A percentile compares a stretch with the other conserved stretches of the same genome.
Conservation (phyloP, 768 basidiomycete species). For the Coprinopsis sp. region DNA sequence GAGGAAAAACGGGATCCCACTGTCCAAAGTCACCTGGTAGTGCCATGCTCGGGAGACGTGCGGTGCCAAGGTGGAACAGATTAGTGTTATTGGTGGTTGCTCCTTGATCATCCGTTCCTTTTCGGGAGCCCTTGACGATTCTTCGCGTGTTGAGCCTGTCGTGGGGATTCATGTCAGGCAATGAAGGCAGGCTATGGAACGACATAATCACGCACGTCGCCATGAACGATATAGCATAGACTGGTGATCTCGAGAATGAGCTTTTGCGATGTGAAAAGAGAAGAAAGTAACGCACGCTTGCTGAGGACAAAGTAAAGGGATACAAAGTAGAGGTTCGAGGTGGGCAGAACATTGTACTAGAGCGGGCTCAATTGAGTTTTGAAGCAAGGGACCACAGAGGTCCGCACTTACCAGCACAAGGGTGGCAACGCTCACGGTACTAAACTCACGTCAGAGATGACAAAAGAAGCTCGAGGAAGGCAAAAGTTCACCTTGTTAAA, state of each 20-base stretch:
- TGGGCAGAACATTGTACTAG: constrained; percentile 56
- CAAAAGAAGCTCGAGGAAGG: background rate
- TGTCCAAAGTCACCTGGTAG: constrained; percentile 27
- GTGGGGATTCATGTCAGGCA: constrained; percentile 4
- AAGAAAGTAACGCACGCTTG: constrained; percentile 44
- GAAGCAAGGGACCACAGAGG: background rate
- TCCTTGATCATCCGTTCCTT: constrained; percentile 48
- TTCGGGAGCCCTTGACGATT: constrained; percentile 44
- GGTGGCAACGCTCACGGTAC: constrained; percentile 44
- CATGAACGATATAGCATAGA: constrained; percentile 61
- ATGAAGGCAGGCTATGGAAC: background rate
- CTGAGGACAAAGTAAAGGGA: constrained; percentile 60
- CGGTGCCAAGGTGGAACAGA: constrained; percentile 46
- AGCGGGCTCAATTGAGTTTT: too few relatives aligned
- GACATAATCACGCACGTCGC: constrained; percentile 45
- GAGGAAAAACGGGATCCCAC: constrained; percentile 29
- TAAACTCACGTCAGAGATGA: constrained; percentile 13
- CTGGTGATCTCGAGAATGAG: constrained; percentile 23
- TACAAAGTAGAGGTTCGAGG: constrained; percentile 56
- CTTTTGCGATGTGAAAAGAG: background rate
- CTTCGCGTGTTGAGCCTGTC: constrained; percentile 58
- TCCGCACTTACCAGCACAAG: constrained; percentile 46
- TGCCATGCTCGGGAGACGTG: constrained; percentile 39
- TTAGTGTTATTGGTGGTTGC: constrained; percentile 40
- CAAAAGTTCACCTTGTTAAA: constrained; percentile 45